Evolutionary conservation across 2,329 filamentous ascomycete genomes (phyloP).

Genomic region (Venturia carpophila): DNA sequence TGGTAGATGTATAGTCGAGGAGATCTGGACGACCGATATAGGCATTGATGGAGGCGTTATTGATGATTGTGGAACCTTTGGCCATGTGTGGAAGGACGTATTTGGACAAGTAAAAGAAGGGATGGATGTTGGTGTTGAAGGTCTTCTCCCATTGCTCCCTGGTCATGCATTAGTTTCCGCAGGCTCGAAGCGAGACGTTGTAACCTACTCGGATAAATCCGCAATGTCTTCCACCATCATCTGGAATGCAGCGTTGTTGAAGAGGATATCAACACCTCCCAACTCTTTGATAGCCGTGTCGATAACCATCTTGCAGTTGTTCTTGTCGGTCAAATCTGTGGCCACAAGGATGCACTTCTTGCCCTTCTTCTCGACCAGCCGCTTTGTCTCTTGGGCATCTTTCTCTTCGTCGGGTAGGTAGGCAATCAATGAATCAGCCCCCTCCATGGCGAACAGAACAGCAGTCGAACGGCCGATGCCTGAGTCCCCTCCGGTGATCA

Average conservation of each 20-base stretch:
- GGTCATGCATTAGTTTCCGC: constrained; percentile 10
- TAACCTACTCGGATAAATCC: constrained; percentile 57
- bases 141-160: constrained; percentile 72
- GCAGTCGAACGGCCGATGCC: constrained; percentile 72
- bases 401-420: constrained; percentile 69
- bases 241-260: constrained; percentile 68
- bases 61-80: constrained; percentile 70
- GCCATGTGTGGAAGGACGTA: constrained; percentile 69
- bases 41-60: constrained; percentile 76
- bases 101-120: constrained; percentile 74
- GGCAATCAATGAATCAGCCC: constrained; percentile 63
- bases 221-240: constrained; percentile 65
- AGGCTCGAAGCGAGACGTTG: neutral
- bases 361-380: constrained; percentile 58
- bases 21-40: constrained; percentile 62
- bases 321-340: constrained; percentile 55
- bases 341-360: constrained; percentile 56
- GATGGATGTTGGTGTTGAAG: constrained; percentile 77
- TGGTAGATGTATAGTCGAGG: constrained; percentile 48
- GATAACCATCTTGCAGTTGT: constrained; percentile 63
- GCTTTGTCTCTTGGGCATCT: constrained; percentile 68
- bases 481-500: constrained; percentile 75
- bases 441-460: constrained; percentile 73
- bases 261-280: constrained; percentile 64
- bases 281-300: constrained; percentile 58